Conservation (phyloP, 148 eudicot species). For the Camellia granthamiana region DNA sequence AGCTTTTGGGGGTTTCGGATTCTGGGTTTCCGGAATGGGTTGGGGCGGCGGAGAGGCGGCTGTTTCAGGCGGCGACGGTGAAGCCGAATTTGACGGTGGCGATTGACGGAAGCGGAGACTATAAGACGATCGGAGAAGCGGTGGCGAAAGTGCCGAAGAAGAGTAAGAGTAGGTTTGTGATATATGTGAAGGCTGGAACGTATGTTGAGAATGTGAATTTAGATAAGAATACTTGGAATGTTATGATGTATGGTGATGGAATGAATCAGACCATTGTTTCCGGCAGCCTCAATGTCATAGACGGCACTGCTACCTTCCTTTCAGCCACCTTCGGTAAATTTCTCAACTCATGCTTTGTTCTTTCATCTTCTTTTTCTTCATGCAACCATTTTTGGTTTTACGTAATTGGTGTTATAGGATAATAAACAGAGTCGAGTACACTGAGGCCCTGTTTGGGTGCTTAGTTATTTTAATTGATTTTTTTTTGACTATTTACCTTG, state of each 20-base stretch:
- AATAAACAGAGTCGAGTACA: no score
- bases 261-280: slow-evolving; percentile 43
- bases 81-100: slow-evolving; percentile 58
- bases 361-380: no score
- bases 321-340: slow-evolving; percentile 61
- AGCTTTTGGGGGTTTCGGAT: slow-evolving; percentile 19
- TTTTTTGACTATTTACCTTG: no score
- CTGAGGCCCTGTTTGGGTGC: no score
- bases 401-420: no score
- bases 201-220: slow-evolving; percentile 55
- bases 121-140: slow-evolving; percentile 44
- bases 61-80: slow-evolving; percentile 33
- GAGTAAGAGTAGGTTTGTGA: slow-evolving; percentile 42
- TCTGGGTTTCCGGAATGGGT: slow-evolving; percentile 46
- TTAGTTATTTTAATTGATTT: no score
- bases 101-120: slow-evolving; percentile 52
- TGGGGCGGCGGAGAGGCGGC: slow-evolving; percentile 34
- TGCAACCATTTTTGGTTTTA: no score
- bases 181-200: slow-evolving; percentile 53
- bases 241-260: slow-evolving; percentile 76
- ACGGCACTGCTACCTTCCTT: slow-evolving; percentile 56
- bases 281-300: slow-evolving; percentile 43
- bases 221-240: slow-evolving; percentile 47
- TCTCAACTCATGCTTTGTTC: background rate
- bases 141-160: slow-evolving; percentile 43